A percentile compares a stretch with the other conserved stretches of the same genome.
Conservation (phyloP, 73 alveolate genomes). For the Paramecium sonneborni region DNA sequence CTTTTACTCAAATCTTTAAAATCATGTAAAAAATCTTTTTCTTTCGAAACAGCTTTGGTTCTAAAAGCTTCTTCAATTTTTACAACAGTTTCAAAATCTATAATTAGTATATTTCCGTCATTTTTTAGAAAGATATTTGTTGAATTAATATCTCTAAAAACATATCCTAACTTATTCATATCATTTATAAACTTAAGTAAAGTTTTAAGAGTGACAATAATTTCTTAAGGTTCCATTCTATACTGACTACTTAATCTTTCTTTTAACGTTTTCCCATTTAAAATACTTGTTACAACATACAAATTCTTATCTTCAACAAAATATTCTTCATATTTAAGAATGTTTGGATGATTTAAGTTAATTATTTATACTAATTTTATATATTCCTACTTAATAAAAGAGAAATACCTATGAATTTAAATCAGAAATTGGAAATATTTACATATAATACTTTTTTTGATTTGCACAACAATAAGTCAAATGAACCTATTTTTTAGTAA, state of each 20-base stretch:
- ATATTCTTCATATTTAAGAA: not conserved
- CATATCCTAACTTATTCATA: not conserved
- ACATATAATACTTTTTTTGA: not conserved
- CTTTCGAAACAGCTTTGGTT: not conserved
- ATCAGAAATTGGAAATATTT: not conserved
- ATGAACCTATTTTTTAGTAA: not conserved
- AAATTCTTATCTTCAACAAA: not conserved
- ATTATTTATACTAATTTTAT: not conserved
- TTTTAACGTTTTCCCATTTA: not conserved
- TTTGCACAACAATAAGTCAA: not conserved
- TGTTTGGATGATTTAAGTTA: not conserved
- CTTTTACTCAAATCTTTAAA: not conserved
- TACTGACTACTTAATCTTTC: not conserved
- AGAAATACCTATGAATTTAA: not conserved
- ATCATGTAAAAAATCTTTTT: not conserved
- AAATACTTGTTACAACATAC: not conserved
- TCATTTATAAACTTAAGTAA: not conserved
- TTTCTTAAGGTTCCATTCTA: not conserved
- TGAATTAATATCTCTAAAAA: not conserved
- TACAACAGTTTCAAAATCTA: not conserved
- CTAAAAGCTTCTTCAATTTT: not conserved
- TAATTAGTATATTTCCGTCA: not conserved
- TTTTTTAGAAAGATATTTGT: not conserved
- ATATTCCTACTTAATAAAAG: not conserved
- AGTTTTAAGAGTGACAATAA: not conserved